phyloP scores from a whole-genome alignment of 2,329 filamentous ascomycete genomes.

The Xylaria sp. region DNA sequence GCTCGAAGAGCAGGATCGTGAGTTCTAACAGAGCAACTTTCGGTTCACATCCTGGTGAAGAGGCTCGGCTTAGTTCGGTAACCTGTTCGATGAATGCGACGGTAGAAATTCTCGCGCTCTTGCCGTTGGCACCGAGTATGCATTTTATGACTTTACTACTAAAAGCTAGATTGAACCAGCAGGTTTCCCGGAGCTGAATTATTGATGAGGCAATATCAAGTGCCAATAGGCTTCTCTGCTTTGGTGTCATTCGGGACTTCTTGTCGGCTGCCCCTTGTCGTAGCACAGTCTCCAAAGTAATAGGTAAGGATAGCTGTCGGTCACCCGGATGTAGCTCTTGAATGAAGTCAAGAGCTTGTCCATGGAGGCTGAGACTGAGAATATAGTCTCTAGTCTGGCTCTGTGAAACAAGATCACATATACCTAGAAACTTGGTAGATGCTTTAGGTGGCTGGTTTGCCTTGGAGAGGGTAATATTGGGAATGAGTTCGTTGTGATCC shows the following conservation, averaged over 20 bases:
- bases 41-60: slow-evolving; percentile 17
- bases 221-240: slow-evolving; percentile 8
- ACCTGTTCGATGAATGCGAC: slow-evolving; percentile 23
- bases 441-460: not conserved
- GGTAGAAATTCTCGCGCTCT: not conserved
- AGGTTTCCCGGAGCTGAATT: slow-evolving; percentile 22
- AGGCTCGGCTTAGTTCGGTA: not conserved
- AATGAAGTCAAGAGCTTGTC: not conserved
- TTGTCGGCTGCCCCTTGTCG: not conserved
- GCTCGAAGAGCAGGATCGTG: slow-evolving; percentile 45
- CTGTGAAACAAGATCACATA: slow-evolving; percentile 12
- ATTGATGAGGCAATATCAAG: slow-evolving; percentile 30
- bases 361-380: not conserved
- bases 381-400: not conserved
- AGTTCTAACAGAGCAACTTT: slow-evolving; percentile 41
- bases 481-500: not conserved
- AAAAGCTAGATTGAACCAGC: slow-evolving; percentile 23
- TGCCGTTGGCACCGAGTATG: not conserved
- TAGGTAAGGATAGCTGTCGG: not conserved
- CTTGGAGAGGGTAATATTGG: not conserved
- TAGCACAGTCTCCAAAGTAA: not conserved
- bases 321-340: not conserved
- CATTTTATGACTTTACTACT: slow-evolving; percentile 21
- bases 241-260: slow-evolving; percentile 4
- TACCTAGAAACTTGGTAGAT: not conserved